phyloP scores from a whole-genome alignment of 306 rosid species.

The Medicago arabica region DNA sequence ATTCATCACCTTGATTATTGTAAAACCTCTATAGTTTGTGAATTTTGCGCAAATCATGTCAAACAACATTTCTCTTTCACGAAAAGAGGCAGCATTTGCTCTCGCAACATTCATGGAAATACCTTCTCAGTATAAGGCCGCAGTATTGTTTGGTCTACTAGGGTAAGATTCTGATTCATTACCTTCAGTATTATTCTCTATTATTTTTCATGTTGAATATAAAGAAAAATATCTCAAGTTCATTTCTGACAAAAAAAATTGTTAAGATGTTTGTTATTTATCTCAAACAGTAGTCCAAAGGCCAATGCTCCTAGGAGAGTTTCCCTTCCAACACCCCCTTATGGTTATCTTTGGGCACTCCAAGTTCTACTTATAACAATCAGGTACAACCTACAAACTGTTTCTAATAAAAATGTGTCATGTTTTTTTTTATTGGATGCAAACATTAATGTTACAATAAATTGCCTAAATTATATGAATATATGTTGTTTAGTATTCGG shows the following conservation, averaged over 20 bases:
- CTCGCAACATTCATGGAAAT: constrained; percentile 94
- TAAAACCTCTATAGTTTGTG: constrained; percentile 64
- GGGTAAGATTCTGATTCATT: constrained; percentile 61
- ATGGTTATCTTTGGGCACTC: constrained; percentile 52
- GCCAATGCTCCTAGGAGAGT: constrained; percentile 73
- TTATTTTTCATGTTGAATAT: background rate
- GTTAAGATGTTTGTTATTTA: constrained; percentile 39
- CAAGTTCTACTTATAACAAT: background rate
- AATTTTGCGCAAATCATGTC: constrained; percentile 87
- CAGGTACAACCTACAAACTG: background rate
- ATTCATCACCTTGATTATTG: background rate
- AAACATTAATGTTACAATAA: too few species aligned
- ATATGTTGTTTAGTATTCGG: too few species aligned
- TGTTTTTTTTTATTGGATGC: too few species aligned
- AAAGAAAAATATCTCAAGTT: constrained; percentile 12
- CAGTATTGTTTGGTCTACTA: constrained; percentile 72
- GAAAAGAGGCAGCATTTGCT: constrained; percentile 95
- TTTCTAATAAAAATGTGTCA: too few species aligned
- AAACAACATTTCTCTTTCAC: constrained; percentile 63
- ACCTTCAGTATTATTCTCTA: constrained; percentile 18
- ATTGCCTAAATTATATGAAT: too few species aligned
- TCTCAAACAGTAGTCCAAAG: constrained; percentile 50
- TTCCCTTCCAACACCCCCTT: constrained; percentile 77
- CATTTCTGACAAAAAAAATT: constrained; percentile 13
- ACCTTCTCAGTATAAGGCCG: constrained; percentile 94